Conservation (phyloP, 1,139 yeast species). For the Candida smagusa region DNA sequence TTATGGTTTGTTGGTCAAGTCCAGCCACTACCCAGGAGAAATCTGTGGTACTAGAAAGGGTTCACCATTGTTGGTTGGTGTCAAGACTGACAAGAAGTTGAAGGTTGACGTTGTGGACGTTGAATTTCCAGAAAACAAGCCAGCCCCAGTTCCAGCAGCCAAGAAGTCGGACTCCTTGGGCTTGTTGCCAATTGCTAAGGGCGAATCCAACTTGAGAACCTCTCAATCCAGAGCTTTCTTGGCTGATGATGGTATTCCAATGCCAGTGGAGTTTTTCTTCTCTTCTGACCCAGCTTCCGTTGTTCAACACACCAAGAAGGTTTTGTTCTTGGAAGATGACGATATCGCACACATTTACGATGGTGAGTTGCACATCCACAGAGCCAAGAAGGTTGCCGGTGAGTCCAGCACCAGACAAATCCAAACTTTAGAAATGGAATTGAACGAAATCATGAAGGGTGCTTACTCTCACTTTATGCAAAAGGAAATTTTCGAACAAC, state of each 20-base stretch:
- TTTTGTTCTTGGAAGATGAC: conserved; percentile 92
- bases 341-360: conserved; percentile 98
- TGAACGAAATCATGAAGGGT: conserved; percentile 98
- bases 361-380: conserved; percentile 97
- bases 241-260: conserved; percentile 86
- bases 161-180: conserved; percentile 20
- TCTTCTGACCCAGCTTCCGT: conserved; percentile 99
- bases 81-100: conserved; percentile 88
- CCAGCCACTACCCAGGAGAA: conserved; percentile 92
- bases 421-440: conserved; percentile 94
- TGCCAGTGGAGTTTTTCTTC: conserved; percentile 93
- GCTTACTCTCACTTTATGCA: conserved; percentile 96
- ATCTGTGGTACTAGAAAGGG: conserved; percentile 98
- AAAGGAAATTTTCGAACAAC: conserved; percentile 98
- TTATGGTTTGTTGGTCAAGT: conserved; percentile 90
- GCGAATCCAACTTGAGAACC: conserved; percentile 64
- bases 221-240: conserved; percentile 92
- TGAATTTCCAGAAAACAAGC: conserved; percentile 70
- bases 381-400: conserved; percentile 89
- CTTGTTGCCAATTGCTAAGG: conserved; percentile 38
- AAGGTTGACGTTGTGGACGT: conserved; percentile 98
- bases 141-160: conserved; percentile 6
- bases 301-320: conserved; percentile 95
- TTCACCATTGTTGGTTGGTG: conserved; percentile 95
- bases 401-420: conserved; percentile 92